Evolutionary conservation across 345 rosid species (phyloP), one percentile per base, ranked within the genome.

Genomic region (Abelmoschus esculentus): DNA sequence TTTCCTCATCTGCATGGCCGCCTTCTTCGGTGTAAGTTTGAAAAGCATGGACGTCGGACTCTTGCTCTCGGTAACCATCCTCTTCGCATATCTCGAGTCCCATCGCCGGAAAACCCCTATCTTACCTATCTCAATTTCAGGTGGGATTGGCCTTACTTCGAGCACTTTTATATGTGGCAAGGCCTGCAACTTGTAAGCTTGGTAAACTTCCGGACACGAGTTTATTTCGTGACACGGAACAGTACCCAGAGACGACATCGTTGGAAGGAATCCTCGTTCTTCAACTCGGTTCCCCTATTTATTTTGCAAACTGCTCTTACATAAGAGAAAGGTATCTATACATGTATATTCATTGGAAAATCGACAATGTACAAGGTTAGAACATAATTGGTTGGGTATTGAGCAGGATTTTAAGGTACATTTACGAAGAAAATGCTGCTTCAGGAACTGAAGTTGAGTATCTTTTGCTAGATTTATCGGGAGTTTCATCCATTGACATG

Each of bases 241-340:
- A 93, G 26, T 93, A 93, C 61, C 88, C 95, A 2, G 73, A 11
- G 0, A 73, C 84, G 1, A 74, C 77, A 0, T 80, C 66, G 17
- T 47, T 68, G 49, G 80, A 85, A 5, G 92, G 96, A 47, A 73
- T 83, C 56, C 76, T 93, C 31, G 73, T 84, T 79, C 81, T 93
- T 12, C 92, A 93, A 61, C 66, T 90, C 26, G 97, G 98, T 15
- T 93, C 98, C 46, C 98, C 98, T 7, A 72, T 93, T 73, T 93
- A 89, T 74, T 93, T 86, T 69, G 95, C 97, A 22, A 93, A 90
- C 58, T 68, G 81, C 44, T 81, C 85, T 70, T 93, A 93, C 59
- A 31, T 91, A 1, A 84, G 90, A 18, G 97, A 93, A 65, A 87
- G 91, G 96, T 84, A 77, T 32, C n/a, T 6, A 17, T 52, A 17